Base-by-base conservation (phyloP, 23 red algal genomes). In the Pyropia yezoensis region DNA sequence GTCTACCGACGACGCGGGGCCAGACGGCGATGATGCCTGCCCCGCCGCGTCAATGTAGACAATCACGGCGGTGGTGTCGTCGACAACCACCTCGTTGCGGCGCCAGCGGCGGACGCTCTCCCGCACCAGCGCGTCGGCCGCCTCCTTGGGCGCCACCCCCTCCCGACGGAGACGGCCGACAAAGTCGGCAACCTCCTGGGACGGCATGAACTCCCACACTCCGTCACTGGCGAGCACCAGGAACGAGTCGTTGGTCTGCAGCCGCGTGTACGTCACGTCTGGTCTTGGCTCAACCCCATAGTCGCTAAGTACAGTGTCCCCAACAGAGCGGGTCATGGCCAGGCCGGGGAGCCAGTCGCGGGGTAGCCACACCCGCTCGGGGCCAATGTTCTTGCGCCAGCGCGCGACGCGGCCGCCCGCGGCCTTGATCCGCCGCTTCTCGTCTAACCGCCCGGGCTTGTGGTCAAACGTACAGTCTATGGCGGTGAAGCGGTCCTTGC, bases 201-300 rank as follows among this genome's bases (percentile, higher is more conserved):
- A 72, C 25, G 75, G 73, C 83, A 96, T 83, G 30, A 96, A 96
- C 73, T 96, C 91, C 91, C 91, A 96, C 65, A 96, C 84, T 3
- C 91, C 91, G 68, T 96, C 91, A 59, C 71, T 79, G 13, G 79
- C 91, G 16, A 96, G 67, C 23, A 96, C 79, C 27, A 96, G 50
- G 52, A 86, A 96, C 23, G 61, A 63, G 33, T 96, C 91, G 49
- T 53, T 49, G 18, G 29, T 17, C 1, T 64, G 63, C 24, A 96
- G 54, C 14, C n/a, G 54, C 3, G 69, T 69, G 57, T 71, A 82
- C 23, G 83, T 80, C 6, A 96, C 73, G 52, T 96, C 91, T n/a
- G 91, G 91, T 27, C 76, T 66, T 14, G 91, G 67, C 27, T 50
- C 72, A 25, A 89, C 91, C 18, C 91, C 91, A 17, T 84, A 77